A percentile compares a stretch with the other conserved stretches of the same genome.
Conservation (phyloP, 2,329 filamentous ascomycete genomes). For the Neurospora crassa region DNA sequence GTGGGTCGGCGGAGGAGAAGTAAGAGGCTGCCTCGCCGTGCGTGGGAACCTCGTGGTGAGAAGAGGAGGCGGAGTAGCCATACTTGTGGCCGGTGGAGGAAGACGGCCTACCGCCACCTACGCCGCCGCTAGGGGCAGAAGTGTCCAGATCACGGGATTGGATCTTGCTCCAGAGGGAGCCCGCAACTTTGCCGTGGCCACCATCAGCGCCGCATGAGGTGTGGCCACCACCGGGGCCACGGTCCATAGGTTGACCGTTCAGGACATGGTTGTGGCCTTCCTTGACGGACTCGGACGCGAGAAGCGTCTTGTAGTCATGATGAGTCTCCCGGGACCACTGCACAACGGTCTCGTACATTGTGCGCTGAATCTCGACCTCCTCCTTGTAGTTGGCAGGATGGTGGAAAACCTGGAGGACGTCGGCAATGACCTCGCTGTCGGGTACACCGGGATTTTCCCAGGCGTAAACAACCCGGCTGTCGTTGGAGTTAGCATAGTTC, state of each 20-base stretch:
- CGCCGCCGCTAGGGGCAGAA: conserved; percentile 31
- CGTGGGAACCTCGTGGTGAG: conserved; percentile 18
- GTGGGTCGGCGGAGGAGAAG: not conserved
- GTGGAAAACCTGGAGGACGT: conserved; percentile 77
- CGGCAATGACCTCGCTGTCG: conserved; percentile 72
- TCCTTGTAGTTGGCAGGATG: conserved; percentile 72
- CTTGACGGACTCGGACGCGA: conserved; percentile 76
- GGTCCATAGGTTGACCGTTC: conserved; percentile 22
- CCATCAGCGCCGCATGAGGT: conserved; percentile 24
- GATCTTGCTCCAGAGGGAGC: conserved; percentile 53
- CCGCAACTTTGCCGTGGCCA: conserved; percentile 48
- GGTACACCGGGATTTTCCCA: conserved; percentile 84
- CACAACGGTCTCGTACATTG: conserved; percentile 82
- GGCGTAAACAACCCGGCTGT: conserved; percentile 70
- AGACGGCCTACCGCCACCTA: conserved; percentile 5
- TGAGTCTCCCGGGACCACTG: conserved; percentile 66
- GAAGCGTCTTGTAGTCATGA: conserved; percentile 61
- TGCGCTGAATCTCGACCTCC: conserved; percentile 66
- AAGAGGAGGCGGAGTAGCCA: conserved; percentile 24
- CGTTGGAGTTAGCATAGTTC: not conserved
- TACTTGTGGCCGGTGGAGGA: not conserved
- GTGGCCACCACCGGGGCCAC: conserved; percentile 20
- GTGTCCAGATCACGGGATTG: conserved; percentile 44
- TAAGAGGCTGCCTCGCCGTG: conserved; percentile 13
- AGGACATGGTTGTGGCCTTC: conserved; percentile 70